Percentiles rank a stretch among this genome's conserved stretches.
These are phyloP conservation scores for Astrephomene gubernaculifera DNA, from an alignment of 139 green algal species.

Conservation along the genomic window DNA sequence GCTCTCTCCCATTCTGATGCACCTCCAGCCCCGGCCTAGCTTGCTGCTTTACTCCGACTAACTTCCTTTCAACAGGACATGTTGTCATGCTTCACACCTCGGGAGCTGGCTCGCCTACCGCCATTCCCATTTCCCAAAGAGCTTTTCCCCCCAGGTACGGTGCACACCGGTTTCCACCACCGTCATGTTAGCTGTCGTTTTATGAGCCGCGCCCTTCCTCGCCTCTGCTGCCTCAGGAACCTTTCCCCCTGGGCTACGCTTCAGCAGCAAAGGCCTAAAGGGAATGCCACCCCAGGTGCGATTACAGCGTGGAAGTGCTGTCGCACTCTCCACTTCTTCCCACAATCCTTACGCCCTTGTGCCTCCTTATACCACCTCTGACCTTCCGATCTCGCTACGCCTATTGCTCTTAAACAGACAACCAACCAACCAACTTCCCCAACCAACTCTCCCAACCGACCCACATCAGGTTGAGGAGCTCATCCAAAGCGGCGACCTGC, in stretches of 20 bases:
- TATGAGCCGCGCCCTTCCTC: too few relatives aligned
- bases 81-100: constrained; percentile 51
- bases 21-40: constrained; percentile 39
- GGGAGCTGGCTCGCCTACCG: constrained; percentile 59
- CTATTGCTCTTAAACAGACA: too few relatives aligned
- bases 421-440: background rate
- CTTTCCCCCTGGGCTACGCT: constrained; percentile 65
- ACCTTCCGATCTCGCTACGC: too few relatives aligned
- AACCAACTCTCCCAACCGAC: background rate
- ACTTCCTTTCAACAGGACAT: constrained; percentile 33
- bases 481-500: constrained; percentile 23
- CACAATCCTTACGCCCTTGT: background rate
- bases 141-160: constrained; percentile 64
- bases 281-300: constrained; percentile 52
- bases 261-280: constrained; percentile 54
- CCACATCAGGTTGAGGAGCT: constrained; percentile 29
- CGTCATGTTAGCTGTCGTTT: too few relatives aligned
- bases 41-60: background rate
- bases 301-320: background rate
- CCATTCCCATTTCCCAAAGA: constrained; percentile 75
- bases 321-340: background rate
- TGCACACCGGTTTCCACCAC: too few relatives aligned
- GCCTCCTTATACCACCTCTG: too few relatives aligned
- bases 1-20: background rate
- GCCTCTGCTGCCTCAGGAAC: constrained; percentile 42